Percentiles rank a stretch among this genome's conserved stretches.
These are phyloP conservation scores for Omphalea diandra DNA, from an alignment of 441 rosid genomes.

Conservation along the genomic window DNA sequence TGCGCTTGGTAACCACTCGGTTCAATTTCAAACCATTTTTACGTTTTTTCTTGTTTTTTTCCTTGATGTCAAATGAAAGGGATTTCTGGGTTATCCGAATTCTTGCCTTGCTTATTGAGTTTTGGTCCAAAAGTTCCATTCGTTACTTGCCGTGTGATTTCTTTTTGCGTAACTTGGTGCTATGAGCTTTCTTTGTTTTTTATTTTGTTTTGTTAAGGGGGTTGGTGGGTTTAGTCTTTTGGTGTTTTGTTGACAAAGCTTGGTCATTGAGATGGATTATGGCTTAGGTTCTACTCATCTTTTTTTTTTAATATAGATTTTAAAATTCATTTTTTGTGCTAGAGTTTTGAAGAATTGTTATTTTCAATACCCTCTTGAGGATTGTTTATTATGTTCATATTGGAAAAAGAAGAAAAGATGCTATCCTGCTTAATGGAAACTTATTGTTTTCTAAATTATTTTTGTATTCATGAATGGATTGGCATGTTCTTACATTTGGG, in stretches of 20 bases:
- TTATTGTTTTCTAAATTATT: background rate
- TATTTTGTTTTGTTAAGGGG: background rate
- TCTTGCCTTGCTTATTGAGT: constrained; percentile 31
- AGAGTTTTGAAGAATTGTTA: constrained; percentile 1
- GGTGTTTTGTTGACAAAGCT: constrained; percentile 6
- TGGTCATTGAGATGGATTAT: constrained; percentile 34
- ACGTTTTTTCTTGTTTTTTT: constrained; percentile 20
- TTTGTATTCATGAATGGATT: constrained; percentile 1
- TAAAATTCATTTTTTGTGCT: background rate
- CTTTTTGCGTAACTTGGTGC: constrained; percentile 11
- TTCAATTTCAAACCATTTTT: constrained; percentile 31
- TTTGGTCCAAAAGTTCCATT: constrained; percentile 16
- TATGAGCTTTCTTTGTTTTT: background rate
- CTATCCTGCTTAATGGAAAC: no score
- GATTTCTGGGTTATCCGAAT: constrained; percentile 3
- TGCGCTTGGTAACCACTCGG: constrained; percentile 35
- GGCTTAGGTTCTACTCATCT: constrained; percentile 29
- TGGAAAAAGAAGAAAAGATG: no score
- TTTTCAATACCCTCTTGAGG: constrained; percentile 10
- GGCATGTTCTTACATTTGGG: constrained; percentile 1
- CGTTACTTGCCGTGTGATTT: constrained; percentile 34
- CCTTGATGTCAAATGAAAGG: background rate
- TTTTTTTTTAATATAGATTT: background rate
- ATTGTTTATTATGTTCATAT: no score
- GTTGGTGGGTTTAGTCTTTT: background rate